phyloP scores from a whole-genome alignment of 2,329 filamentous ascomycete genomes.

The Aspergillus sp. region DNA sequence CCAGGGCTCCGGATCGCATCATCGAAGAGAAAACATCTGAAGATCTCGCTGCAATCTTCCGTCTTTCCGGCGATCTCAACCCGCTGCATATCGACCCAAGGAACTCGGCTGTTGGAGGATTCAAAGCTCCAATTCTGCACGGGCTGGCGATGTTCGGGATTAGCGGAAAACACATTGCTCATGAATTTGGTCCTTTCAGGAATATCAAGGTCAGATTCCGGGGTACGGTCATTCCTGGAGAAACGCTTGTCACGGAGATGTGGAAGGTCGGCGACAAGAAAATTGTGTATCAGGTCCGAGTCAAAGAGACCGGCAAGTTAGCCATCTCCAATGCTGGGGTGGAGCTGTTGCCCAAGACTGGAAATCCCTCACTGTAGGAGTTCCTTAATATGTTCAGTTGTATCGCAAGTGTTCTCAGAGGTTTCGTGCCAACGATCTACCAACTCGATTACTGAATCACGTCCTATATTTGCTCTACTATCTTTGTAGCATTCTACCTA shows the following conservation, averaged over 20 bases:
- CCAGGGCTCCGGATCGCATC: not conserved
- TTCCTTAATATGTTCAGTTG: too few relatives aligned
- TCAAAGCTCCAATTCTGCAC: constrained; percentile 3
- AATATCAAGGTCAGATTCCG: constrained; percentile 3
- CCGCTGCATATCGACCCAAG: constrained; percentile 4
- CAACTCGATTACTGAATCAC: too few relatives aligned
- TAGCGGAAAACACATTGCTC: not conserved
- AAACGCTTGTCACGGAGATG: constrained; percentile 1
- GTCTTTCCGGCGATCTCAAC: constrained; percentile 1
- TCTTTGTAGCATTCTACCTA: too few relatives aligned
- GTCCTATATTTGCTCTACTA: too few relatives aligned
- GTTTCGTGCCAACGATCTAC: too few relatives aligned
- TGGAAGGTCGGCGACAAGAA: not conserved
- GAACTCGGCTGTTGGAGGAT: not conserved
- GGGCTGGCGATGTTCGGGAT: constrained; percentile 1
- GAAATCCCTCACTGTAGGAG: not conserved
- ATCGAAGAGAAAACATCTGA: not conserved
- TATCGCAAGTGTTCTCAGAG: too few relatives aligned
- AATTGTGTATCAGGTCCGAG: not conserved
- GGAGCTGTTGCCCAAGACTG: not conserved
- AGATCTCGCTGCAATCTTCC: not conserved
- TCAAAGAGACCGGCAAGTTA: not conserved
- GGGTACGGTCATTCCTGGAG: not conserved
- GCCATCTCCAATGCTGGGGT: not conserved
- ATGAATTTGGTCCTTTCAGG: not conserved